phyloP scores from a whole-genome alignment of 2,329 filamentous ascomycete genomes.

The Claviceps fusiformis region DNA sequence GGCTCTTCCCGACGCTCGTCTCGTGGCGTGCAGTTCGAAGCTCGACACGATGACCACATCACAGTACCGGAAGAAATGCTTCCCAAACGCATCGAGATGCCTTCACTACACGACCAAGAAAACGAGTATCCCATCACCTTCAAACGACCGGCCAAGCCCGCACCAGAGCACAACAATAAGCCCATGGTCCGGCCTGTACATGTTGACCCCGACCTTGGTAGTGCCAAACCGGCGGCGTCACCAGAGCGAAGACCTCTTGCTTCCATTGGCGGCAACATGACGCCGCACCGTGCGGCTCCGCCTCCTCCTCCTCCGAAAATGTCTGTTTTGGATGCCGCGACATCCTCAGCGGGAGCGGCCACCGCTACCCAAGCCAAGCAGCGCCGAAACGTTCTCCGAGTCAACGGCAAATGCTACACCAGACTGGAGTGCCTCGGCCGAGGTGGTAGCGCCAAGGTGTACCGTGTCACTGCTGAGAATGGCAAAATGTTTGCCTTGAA shows the following conservation, averaged over 20 bases:
- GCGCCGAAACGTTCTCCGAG: constrained; percentile 68
- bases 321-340: constrained; percentile 88
- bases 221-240: constrained; percentile 26
- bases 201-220: constrained; percentile 24
- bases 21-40: constrained; percentile 9
- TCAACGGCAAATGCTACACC: constrained; percentile 87
- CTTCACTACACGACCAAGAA: constrained; percentile 64
- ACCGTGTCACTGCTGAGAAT: constrained; percentile 93
- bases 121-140: constrained; percentile 65
- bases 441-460: constrained; percentile 88
- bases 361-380: constrained; percentile 59
- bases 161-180: constrained; percentile 42
- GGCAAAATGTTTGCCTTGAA: constrained; percentile 92
- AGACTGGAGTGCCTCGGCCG: constrained; percentile 81
- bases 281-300: constrained; percentile 63
- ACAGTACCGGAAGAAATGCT: constrained; percentile 8
- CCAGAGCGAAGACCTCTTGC: constrained; percentile 44
- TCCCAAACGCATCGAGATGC: constrained; percentile 35
- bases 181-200: constrained; percentile 37
- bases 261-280: constrained; percentile 42
- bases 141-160: constrained; percentile 41
- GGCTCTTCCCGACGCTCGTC: constrained; percentile 19
- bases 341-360: constrained; percentile 66
- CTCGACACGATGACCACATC: constrained; percentile 11
- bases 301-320: constrained; percentile 89